These are phyloP conservation scores for Crithidia thermophila DNA, from an alignment of 208 protist genomes.

Conservation along the genomic window DNA sequence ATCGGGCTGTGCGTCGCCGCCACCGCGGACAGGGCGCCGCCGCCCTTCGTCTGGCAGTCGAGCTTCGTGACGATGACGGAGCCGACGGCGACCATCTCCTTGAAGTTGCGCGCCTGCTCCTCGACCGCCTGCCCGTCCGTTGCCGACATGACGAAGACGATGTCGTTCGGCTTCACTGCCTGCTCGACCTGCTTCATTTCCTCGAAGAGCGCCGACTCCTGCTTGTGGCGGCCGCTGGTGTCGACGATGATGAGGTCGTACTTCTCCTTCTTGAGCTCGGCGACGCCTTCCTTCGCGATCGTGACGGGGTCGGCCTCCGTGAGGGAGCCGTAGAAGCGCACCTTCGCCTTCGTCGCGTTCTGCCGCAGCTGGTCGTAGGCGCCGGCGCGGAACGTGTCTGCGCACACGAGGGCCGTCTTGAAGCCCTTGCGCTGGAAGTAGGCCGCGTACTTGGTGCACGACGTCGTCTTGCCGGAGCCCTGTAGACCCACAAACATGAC, in stretches of 20 bases:
- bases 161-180: constrained; percentile 94
- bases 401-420: constrained; percentile 97
- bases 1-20: constrained; percentile 98
- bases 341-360: constrained; percentile 98
- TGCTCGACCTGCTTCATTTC: constrained; percentile 98
- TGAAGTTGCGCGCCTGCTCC: constrained; percentile 95
- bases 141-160: constrained; percentile 98
- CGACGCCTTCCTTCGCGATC: constrained; percentile 96
- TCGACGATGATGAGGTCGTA: constrained; percentile 99
- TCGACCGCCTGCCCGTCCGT: constrained; percentile 97
- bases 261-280: constrained; percentile 96
- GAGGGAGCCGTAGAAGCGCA: constrained; percentile 98
- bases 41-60: constrained; percentile 99
- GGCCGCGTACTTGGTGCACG: constrained; percentile 97
- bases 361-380: constrained; percentile 99
- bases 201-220: constrained; percentile 98
- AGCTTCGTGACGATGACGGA: constrained; percentile 99
- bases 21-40: constrained; percentile 97
- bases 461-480: constrained; percentile 98
- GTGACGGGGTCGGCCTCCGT: constrained; percentile 97
- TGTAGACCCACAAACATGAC: constrained; percentile 99
- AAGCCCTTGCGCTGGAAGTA: constrained; percentile 97
- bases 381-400: constrained; percentile 98
- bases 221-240: constrained; percentile 98
- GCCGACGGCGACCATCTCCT: constrained; percentile 94